Evolutionary conservation across 2,329 filamentous ascomycete species (phyloP).

Genomic region (Leptographium radiaticola): DNA sequence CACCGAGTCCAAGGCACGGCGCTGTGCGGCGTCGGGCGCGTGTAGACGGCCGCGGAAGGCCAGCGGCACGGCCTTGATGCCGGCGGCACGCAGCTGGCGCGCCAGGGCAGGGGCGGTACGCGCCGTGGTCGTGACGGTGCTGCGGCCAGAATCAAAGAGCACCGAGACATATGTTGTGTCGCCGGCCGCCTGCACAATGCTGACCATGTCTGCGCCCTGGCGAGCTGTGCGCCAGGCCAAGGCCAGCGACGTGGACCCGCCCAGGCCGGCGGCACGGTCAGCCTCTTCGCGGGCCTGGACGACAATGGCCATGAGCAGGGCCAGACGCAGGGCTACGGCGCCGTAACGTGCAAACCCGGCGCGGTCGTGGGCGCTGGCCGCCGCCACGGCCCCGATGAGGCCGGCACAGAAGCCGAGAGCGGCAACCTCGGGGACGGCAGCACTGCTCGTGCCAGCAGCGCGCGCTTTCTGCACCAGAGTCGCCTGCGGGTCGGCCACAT

Average conservation of each 20-base stretch:
- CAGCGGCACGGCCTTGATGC: neutral
- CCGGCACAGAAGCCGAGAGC: slow-evolving; percentile 25
- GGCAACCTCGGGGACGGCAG: neutral
- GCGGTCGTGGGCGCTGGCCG: slow-evolving; percentile 14
- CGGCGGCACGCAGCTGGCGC: neutral
- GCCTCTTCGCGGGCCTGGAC: neutral
- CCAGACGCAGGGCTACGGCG: neutral
- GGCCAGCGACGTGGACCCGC: neutral
- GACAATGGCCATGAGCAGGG: neutral
- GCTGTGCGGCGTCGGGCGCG: neutral
- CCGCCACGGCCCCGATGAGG: slow-evolving; percentile 23
- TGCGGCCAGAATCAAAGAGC: neutral
- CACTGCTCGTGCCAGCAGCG: slow-evolving; percentile 1
- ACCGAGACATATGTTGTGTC: neutral
- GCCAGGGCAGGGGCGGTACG: neutral
- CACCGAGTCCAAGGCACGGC: neutral
- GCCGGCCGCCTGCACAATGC: neutral
- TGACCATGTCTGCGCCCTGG: neutral
- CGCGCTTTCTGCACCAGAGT: neutral
- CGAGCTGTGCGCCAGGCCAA: neutral
- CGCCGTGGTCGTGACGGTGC: neutral
- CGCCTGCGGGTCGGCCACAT: neutral
- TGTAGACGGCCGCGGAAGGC: neutral
- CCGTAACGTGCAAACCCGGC: slow-evolving; percentile 14
- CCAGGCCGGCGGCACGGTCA: neutral